phyloP scores from a whole-genome alignment of 768 basidiomycete species.

The Collybiopsis confluens region DNA sequence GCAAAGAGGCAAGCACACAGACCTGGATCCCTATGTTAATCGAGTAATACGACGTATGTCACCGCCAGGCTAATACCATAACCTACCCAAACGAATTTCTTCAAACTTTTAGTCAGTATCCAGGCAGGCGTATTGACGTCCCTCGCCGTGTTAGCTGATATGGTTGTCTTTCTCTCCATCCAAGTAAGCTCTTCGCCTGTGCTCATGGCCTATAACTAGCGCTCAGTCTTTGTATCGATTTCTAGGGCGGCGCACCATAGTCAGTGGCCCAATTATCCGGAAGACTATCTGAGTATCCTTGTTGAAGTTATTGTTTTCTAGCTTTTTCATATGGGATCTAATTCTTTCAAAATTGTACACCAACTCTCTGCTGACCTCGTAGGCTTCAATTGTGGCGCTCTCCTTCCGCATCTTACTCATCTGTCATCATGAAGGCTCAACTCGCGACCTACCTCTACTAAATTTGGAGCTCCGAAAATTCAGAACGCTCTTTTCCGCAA shows the following conservation, averaged over 20 bases:
- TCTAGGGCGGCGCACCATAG: not conserved
- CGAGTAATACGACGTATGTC: not conserved
- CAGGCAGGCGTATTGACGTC: not conserved
- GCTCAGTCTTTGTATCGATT: not conserved
- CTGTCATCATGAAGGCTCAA: no score
- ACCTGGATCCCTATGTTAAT: not conserved
- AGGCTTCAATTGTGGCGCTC: no score
- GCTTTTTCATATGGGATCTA: constrained; percentile 1
- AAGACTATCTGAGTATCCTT: not conserved
- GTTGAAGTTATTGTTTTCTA: not conserved
- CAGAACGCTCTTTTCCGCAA: no score
- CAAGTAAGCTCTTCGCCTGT: not conserved
- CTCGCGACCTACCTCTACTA: no score
- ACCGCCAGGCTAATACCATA: not conserved
- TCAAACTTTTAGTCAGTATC: not conserved
- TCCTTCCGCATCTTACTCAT: not conserved
- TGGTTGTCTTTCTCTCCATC: not conserved
- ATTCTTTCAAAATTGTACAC: not conserved
- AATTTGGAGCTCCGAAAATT: no score
- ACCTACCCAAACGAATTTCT: not conserved
- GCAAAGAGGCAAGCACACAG: not conserved
- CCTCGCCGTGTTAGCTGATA: not conserved
- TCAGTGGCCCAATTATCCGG: not conserved
- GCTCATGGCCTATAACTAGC: not conserved
- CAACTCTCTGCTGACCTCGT: not conserved